phyloP scores from a whole-genome alignment of 371 early-diverging fungal genomes.

The Haplosporangium sp. region DNA sequence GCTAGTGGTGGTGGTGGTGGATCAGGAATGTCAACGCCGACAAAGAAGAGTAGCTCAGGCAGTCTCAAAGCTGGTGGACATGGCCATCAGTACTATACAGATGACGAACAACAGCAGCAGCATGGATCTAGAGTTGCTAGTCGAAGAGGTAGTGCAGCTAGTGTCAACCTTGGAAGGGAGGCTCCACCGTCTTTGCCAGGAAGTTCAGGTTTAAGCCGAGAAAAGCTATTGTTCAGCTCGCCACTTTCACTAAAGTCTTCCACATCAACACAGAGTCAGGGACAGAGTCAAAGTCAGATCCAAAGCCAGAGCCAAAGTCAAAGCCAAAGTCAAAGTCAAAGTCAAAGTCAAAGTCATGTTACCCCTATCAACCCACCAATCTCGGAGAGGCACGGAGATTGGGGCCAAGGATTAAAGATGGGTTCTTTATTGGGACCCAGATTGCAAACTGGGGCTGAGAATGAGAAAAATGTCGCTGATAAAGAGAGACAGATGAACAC shows the following conservation, averaged over 20 bases:
- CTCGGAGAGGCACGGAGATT: constrained; percentile 40
- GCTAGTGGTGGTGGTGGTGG: constrained; percentile 7
- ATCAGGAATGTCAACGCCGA: constrained; percentile 19
- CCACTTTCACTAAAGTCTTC: constrained; percentile 24
- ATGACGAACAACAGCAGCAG: background rate
- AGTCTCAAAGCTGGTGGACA: constrained; percentile 22
- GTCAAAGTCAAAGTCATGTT: background rate
- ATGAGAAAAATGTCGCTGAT: background rate
- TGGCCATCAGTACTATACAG: background rate
- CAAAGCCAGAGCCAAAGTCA: background rate
- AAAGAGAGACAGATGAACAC: background rate
- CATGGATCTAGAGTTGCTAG: constrained; percentile 9
- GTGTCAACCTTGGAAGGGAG: constrained; percentile 15
- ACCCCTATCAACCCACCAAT: constrained; percentile 30
- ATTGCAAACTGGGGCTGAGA: constrained; percentile 18
- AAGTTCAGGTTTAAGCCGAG: constrained; percentile 4
- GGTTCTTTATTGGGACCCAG: constrained; percentile 41
- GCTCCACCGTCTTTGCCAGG: background rate
- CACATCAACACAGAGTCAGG: background rate
- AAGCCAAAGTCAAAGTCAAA: background rate
- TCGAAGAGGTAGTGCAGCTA: constrained; percentile 33
- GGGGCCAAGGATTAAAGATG: constrained; percentile 47
- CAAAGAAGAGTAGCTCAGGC: constrained; percentile 25
- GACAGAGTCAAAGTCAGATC: background rate
- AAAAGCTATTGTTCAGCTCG: constrained; percentile 21